A percentile compares a stretch with the other conserved stretches of the same genome.
phyloP scores from a whole-genome alignment of 2,329 filamentous ascomycete genomes.

The Clonostachys chloroleuca region DNA sequence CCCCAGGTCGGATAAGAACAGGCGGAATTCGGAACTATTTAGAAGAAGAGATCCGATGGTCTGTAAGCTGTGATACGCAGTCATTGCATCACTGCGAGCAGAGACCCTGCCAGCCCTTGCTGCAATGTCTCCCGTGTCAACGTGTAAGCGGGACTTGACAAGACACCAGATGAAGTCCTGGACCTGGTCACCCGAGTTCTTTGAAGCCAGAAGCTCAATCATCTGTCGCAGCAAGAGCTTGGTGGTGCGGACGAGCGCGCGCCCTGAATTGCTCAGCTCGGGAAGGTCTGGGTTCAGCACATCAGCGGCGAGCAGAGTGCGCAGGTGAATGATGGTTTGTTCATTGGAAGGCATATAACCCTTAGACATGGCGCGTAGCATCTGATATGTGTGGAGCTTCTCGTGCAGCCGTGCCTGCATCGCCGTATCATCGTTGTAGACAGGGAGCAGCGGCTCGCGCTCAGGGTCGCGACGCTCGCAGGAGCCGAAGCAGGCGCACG shows the following conservation, averaged over 20 bases:
- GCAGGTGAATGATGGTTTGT: slow-evolving; percentile 74
- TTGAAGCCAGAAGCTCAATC: slow-evolving; percentile 76
- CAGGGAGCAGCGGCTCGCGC: slow-evolving; percentile 74
- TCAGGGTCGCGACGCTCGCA: slow-evolving; percentile 46
- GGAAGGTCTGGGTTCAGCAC: slow-evolving; percentile 66
- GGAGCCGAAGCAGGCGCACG: slow-evolving; percentile 57
- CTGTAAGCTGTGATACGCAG: slow-evolving; percentile 70
- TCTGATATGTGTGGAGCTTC: slow-evolving; percentile 92
- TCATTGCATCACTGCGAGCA: slow-evolving; percentile 23
- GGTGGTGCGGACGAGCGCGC: slow-evolving; percentile 64
- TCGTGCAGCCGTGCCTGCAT: slow-evolving; percentile 76
- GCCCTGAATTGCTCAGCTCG: slow-evolving; percentile 74
- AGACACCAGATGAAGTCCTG: slow-evolving; percentile 91
- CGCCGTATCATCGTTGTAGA: slow-evolving; percentile 76
- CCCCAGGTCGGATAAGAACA: slow-evolving; percentile 77
- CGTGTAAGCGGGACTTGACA: slow-evolving; percentile 60
- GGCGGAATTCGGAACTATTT: slow-evolving; percentile 84
- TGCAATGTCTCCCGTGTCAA: slow-evolving; percentile 20
- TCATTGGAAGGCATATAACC: slow-evolving; percentile 93
- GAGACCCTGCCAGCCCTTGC: slow-evolving; percentile 18
- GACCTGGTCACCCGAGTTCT: slow-evolving; percentile 80
- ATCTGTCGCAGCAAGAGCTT: slow-evolving; percentile 74
- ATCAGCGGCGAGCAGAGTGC: slow-evolving; percentile 73
- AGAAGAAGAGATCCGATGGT: slow-evolving; percentile 82
- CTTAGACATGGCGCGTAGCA: slow-evolving; percentile 74